Conservation (phyloP, 805 yeast species). For the Hanseniaspora osmophila region DNA sequence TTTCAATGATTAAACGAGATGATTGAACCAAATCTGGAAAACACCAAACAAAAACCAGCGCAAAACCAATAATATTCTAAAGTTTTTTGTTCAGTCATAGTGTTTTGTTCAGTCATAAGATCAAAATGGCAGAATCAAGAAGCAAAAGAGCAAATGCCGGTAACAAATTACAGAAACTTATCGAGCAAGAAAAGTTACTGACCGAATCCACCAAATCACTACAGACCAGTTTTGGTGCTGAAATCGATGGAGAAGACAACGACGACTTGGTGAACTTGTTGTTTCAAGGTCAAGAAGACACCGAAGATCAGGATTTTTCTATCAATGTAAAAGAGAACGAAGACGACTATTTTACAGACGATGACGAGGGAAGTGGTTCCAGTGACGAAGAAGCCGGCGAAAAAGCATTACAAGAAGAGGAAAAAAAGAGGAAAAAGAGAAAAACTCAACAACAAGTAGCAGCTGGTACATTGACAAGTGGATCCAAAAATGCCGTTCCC, state of each 20-base stretch:
- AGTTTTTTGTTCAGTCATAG: background rate
- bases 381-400: conserved; percentile 11
- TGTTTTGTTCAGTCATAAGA: background rate
- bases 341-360: conserved; percentile 20
- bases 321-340: conserved; percentile 17
- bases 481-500: conserved; percentile 15
- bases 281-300: conserved; percentile 35
- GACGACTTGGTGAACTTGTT: conserved; percentile 63
- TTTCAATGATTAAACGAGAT: background rate
- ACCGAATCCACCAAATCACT: conserved; percentile 16
- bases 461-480: conserved; percentile 29
- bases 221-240: background rate
- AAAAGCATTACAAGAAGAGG: conserved; percentile 9
- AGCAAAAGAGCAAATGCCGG: conserved; percentile 83
- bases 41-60: background rate
- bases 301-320: conserved; percentile 36
- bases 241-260: conserved; percentile 36
- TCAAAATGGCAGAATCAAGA: conserved; percentile 32
- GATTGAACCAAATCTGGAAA: background rate
- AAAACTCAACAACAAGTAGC: background rate
- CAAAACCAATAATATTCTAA: too few species aligned
- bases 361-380: conserved; percentile 16
- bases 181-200: conserved; percentile 44
- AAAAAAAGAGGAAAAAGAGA: conserved; percentile 6
- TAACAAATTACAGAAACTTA: conserved; percentile 54